Percentiles rank a stretch among this genome's conserved stretches.
Evolutionary conservation across 257 asterid genomes (phyloP).

Genomic region (Solanum lycopersicoides): DNA sequence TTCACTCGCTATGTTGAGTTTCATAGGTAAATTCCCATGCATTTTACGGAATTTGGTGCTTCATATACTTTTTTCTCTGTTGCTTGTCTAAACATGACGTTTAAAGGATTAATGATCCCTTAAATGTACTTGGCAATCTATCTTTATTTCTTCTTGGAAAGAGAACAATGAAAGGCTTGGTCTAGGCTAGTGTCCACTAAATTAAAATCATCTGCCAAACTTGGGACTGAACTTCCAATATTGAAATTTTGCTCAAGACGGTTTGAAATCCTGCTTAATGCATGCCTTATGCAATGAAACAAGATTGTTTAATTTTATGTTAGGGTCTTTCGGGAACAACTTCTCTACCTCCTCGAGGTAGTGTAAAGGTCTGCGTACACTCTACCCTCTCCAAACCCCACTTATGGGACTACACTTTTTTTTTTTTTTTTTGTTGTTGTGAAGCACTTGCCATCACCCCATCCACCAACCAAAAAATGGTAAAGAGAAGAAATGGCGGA

Average conservation of each 20-base stretch:
- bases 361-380: neutral
- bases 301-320: neutral
- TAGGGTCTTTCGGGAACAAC: neutral
- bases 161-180: neutral
- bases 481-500: neutral
- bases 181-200: neutral
- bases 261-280: neutral
- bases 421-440: neutral
- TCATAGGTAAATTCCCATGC: slow-evolving; percentile 42
- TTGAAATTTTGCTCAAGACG: neutral
- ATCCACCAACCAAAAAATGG: neutral
- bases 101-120: neutral
- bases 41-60: neutral
- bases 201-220: neutral
- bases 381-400: neutral
- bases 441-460: neutral
- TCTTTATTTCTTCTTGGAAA: neutral
- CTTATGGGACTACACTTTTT: neutral
- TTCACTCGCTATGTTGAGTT: slow-evolving; percentile 92
- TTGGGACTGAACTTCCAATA: neutral
- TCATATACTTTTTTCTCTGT: neutral
- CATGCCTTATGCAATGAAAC: neutral
- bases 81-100: neutral
- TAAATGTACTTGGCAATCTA: neutral
- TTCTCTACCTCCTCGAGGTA: neutral